Conservation (phyloP, 2,329 filamentous ascomycete species). For the Moelleriella libera region DNA sequence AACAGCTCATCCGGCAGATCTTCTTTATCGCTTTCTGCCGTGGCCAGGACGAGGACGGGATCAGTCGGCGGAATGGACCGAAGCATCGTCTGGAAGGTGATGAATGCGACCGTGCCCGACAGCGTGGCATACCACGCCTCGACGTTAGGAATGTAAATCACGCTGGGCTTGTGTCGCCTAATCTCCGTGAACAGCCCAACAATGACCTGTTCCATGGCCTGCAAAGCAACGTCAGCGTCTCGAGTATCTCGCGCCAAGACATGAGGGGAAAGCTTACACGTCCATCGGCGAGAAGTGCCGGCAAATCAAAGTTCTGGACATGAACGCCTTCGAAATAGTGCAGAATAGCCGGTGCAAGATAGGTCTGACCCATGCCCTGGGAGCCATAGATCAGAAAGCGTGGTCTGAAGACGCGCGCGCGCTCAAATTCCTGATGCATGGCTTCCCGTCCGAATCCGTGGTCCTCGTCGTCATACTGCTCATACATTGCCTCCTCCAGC, state of each 20-base stretch:
- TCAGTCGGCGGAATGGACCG: conserved; percentile 79
- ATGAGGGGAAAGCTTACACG: conserved; percentile 37
- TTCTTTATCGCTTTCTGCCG: conserved; percentile 55
- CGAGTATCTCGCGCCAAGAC: not conserved
- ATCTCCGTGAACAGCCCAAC: conserved; percentile 87
- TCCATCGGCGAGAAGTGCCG: conserved; percentile 73
- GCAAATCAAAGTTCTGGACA: conserved; percentile 86
- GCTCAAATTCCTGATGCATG: conserved; percentile 65
- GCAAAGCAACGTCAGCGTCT: not conserved
- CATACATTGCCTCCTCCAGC: conserved; percentile 84
- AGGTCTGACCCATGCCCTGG: conserved; percentile 85
- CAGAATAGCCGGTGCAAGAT: conserved; percentile 71
- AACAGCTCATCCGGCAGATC: conserved; percentile 51
- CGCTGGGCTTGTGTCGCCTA: conserved; percentile 84
- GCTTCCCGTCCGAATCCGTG: conserved; percentile 76
- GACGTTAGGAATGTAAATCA: conserved; percentile 86
- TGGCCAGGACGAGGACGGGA: conserved; percentile 75
- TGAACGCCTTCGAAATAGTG: conserved; percentile 89
- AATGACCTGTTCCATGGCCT: conserved; percentile 73
- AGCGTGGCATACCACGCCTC: conserved; percentile 69
- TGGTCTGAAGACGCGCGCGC: conserved; percentile 75
- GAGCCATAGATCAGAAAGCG: conserved; percentile 71
- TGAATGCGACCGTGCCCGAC: conserved; percentile 51
- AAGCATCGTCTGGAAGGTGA: conserved; percentile 72
- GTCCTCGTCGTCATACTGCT: conserved; percentile 70